A percentile compares a stretch with the other conserved stretches of the same genome.
phyloP scores from a whole-genome alignment of 1,139 yeast species.

The Wickerhamiella infanticola region DNA sequence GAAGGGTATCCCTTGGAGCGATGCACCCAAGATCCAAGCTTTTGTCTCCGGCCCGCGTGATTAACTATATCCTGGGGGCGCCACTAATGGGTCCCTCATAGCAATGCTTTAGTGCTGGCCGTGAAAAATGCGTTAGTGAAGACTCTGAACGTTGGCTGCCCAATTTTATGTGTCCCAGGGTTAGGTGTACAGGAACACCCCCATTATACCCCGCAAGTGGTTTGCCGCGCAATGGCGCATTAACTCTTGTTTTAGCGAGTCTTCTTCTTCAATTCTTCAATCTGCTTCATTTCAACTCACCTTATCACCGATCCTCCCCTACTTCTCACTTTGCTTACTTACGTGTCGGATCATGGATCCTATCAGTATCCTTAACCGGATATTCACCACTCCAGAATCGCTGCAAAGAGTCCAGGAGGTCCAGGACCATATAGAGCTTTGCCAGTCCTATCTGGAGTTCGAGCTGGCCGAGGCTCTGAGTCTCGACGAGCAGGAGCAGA shows the following conservation, averaged over 20 bases:
- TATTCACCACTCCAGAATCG: conserved; percentile 10
- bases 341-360: conserved; percentile 3
- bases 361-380: conserved; percentile 12
- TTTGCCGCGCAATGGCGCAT: not conserved
- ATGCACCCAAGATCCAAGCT: conserved; percentile 29
- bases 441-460: conserved; percentile 33
- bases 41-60: conserved; percentile 21
- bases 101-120: conserved; percentile 24
- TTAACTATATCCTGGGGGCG: conserved; percentile 21
- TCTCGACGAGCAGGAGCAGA: conserved; percentile 19
- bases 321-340: not conserved
- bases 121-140: conserved; percentile 23
- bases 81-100: conserved; percentile 24
- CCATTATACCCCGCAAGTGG: not conserved
- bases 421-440: conserved; percentile 22
- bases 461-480: conserved; percentile 28
- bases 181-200: conserved; percentile 1
- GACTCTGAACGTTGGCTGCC: conserved; percentile 7
- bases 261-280: too few relatives aligned
- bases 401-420: conserved; percentile 11
- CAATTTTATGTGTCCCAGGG: not conserved
- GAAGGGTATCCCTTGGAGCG: conserved; percentile 27
- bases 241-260: too few relatives aligned
- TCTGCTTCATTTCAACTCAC: too few relatives aligned
- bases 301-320: too few relatives aligned